These are phyloP conservation scores for Begonia peltatifolia DNA, from an alignment of 306 rosid species.

Conservation along the genomic window DNA sequence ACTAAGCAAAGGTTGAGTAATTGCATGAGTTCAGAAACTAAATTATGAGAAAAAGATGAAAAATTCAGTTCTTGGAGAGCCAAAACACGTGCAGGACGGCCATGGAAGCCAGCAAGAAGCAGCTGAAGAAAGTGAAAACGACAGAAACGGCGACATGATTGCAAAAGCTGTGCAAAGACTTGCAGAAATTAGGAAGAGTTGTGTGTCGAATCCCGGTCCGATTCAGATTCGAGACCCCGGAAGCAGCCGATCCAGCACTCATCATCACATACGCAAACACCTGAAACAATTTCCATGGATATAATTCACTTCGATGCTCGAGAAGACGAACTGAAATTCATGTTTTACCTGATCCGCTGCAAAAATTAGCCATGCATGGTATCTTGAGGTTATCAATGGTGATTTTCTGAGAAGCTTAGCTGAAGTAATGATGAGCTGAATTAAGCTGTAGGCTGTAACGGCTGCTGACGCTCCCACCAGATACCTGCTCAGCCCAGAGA, in stretches of 20 bases:
- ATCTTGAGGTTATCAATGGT: conserved; percentile 53
- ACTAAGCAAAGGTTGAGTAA: too few species aligned
- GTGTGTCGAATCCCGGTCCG: conserved; percentile 71
- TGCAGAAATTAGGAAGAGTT: conserved; percentile 67
- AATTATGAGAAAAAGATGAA: not conserved
- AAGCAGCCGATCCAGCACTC: conserved; percentile 87
- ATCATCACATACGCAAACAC: conserved; percentile 73
- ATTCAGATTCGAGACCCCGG: conserved; percentile 76
- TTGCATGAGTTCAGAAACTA: not conserved
- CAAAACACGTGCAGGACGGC: conserved; percentile 61
- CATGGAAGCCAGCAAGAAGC: conserved; percentile 52
- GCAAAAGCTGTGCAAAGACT: conserved; percentile 56
- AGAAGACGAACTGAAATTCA: not conserved
- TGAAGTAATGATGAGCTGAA: conserved; percentile 52
- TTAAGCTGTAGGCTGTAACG: conserved; percentile 56
- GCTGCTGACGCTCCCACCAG: conserved; percentile 67
- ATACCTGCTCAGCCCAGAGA: conserved; percentile 34
- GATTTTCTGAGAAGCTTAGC: conserved; percentile 43
- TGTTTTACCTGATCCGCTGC: conserved; percentile 73
- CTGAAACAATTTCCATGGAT: conserved; percentile 20
- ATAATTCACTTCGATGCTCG: not conserved
- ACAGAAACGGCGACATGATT: conserved; percentile 78
- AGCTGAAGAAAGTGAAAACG: conserved; percentile 65
- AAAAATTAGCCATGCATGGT: conserved; percentile 69
- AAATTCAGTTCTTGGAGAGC: conserved; percentile 55